phyloP scores from a whole-genome alignment of 331 rosid species.

The Telfairia occidentalis region DNA sequence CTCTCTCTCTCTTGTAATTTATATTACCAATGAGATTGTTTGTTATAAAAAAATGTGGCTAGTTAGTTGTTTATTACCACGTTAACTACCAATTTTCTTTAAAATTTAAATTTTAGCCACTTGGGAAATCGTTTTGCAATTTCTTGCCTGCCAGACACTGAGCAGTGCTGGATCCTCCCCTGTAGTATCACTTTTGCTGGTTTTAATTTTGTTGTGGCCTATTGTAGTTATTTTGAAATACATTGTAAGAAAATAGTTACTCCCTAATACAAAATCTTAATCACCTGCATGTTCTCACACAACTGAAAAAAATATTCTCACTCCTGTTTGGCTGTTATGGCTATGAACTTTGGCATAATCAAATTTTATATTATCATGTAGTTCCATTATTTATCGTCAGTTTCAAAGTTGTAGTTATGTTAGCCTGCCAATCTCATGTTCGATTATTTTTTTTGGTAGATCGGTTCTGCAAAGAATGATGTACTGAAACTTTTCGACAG shows the following conservation, averaged over 20 bases:
- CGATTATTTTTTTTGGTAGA: conserved; percentile 36
- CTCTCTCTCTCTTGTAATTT: background rate
- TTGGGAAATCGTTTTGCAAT: background rate
- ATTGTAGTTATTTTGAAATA: background rate
- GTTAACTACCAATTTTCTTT: background rate
- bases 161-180: background rate
- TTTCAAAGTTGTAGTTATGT: background rate
- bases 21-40: background rate
- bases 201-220: background rate
- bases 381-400: background rate
- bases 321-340: background rate
- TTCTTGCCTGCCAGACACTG: background rate
- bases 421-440: conserved; percentile 9
- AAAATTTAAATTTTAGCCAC: background rate
- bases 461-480: conserved; percentile 60
- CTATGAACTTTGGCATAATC: background rate
- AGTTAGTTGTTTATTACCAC: background rate
- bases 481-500: conserved; percentile 86
- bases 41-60: background rate
- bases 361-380: background rate
- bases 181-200: background rate
- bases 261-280: background rate
- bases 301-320: too few relatives aligned
- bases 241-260: background rate
- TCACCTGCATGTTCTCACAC: background rate